A percentile compares a stretch with the other conserved stretches of the same genome.
phyloP scores from a whole-genome alignment of 2,329 filamentous ascomycete species.

The Arthrobotrys entomopaga region DNA sequence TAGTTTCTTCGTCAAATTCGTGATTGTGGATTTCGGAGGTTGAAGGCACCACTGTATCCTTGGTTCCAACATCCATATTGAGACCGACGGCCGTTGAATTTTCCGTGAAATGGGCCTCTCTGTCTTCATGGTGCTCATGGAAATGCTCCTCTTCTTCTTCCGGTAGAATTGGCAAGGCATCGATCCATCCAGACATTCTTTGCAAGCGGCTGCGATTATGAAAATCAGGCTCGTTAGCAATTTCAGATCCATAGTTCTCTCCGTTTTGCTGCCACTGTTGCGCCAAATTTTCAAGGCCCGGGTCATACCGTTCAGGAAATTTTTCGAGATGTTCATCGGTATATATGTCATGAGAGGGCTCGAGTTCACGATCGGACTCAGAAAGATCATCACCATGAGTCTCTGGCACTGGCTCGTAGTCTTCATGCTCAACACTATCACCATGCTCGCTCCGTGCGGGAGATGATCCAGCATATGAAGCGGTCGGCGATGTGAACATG shows the following conservation, averaged over 20 bases:
- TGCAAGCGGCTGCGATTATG: slow-evolving; percentile 23
- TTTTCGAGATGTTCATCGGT: slow-evolving; percentile 16
- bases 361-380: slow-evolving; percentile 7
- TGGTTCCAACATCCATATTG: too few relatives aligned
- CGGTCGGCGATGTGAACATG: slow-evolving; percentile 46
- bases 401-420: not conserved
- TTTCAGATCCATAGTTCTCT: not conserved
- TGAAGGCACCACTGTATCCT: not conserved
- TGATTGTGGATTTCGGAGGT: slow-evolving; percentile 13
- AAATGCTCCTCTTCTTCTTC: slow-evolving; percentile 37
- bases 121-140: not conserved
- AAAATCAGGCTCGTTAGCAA: slow-evolving; percentile 17
- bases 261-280: slow-evolving; percentile 7
- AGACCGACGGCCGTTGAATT: too few relatives aligned
- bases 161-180: slow-evolving; percentile 44
- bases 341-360: not conserved
- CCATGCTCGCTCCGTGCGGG: slow-evolving; percentile 43
- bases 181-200: slow-evolving; percentile 45
- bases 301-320: slow-evolving; percentile 41
- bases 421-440: slow-evolving; percentile 36
- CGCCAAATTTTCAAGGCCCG: slow-evolving; percentile 34
- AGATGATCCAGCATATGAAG: slow-evolving; percentile 48
- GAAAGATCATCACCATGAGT: not conserved
- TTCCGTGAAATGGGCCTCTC: not conserved
- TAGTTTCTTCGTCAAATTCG: slow-evolving; percentile 20